Base-by-base conservation (phyloP, 1,284 basidiomycete species). In the Marasmius tenuissimus region DNA sequence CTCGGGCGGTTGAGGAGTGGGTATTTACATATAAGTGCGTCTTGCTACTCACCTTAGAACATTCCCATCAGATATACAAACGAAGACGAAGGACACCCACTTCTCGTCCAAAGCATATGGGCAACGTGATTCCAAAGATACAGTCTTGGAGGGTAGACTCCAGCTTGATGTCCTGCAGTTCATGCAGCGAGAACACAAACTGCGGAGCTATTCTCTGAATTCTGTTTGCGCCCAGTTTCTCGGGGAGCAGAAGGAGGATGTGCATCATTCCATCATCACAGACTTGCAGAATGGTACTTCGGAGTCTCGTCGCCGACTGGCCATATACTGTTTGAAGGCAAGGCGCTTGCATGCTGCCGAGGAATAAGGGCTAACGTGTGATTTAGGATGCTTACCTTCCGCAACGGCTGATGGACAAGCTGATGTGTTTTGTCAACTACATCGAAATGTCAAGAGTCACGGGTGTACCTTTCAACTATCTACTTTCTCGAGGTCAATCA, bases 371-470 rank as follows among this genome's bases (percentile, higher is more conserved):
- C 18, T 38, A 38, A 14, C 22, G 1, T 7, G 3, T n/a, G 22
- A 2, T 42, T 27, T 54, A 97, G 95, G 96, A 98, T 80, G 96
- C 96, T 1, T 98, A 98, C 72, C 85, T 98, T 16, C 96, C 96
- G 0, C 96, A 98, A 75, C 83, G 96, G 53, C 76, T 98, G 45
- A 84, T 98, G 75, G 96, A 98, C 75, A 97, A 97, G 71, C 82
- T 98, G 47, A 97, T 98, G 96, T 97, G 94, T 67, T 95, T 98
- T 70, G 89, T 98, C 73, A 98, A 98, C 73, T 97, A 97, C 71
- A 91, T 88, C 39, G 96, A 98, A 73, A 96, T 98, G 94, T 85
- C 96, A 8, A 90, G 96, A 74, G 96, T 98, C 3, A 98, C 96
- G 0, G 96, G 96, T 12, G 94, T 98, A n/a, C 96, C 96, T 0